Evolutionary conservation across 2,329 filamentous ascomycete genomes (phyloP), one percentile per base, ranked within the genome.

Genomic region (Colletotrichum melonis): DNA sequence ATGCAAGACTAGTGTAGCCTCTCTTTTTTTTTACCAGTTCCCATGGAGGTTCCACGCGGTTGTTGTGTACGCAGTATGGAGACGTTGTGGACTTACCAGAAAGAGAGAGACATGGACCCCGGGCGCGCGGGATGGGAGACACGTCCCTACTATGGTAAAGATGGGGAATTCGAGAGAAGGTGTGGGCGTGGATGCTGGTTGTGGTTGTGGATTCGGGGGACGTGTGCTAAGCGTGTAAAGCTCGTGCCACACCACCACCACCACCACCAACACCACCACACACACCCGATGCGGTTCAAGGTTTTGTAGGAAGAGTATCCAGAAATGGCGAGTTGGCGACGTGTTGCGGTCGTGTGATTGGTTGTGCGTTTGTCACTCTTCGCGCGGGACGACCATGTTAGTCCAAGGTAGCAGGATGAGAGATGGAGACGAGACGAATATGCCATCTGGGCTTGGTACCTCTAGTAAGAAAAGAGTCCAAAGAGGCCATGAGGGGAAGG

Each of bases 1-100:
- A 72, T 73, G 69, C 64, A 60, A 69, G 57, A 59, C 69, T 73
- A 69, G 65, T 35, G 57, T 63, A 67, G 30, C 42, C 38, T 42
- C 16, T 42, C 2, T 19, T 42, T 42, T 35, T 35, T 42, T 42
- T 19, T 30, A 30, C 42, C 52, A 28, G 32, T 35, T 35, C 32
- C 32, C 32, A 35, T 35, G 32, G 32, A 32, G 52, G 52, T 28
- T 63, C 60, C 11, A 63, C 60, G 38, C 42, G 60, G 46, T 52
- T 19, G 42, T 49, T 49, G 19, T 49, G 42, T n/a, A 30, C 30
- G 30, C 30, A 30, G 30, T 30, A 63, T 52, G 60, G 60, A 24
- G 60, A 26, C 12, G n/a, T 49, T 49, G 32, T 35, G 32, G 32
- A 12, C 32, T 35, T 16, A 12, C 38, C 14, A 16, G 14, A 28